Percentiles rank a stretch among this genome's conserved stretches.
Evolutionary conservation across 306 rosid species (phyloP).

Genomic region (Castanea sativa): DNA sequence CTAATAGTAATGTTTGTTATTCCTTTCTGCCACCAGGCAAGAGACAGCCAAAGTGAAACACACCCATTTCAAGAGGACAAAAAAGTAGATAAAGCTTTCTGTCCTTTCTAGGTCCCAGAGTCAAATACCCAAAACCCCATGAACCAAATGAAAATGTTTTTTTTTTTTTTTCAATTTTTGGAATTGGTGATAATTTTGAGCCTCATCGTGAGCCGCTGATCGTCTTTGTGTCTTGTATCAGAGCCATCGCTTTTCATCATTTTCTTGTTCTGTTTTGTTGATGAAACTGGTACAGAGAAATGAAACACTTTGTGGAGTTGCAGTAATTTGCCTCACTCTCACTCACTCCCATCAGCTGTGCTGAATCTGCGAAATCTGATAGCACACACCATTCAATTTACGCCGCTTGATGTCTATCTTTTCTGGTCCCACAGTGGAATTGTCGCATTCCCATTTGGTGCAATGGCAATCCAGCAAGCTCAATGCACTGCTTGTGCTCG

Average conservation of each 20-base stretch:
- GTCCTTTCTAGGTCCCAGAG: neutral
- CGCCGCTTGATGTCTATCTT: constrained; percentile 40
- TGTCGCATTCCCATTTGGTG: constrained; percentile 19
- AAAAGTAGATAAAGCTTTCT: neutral
- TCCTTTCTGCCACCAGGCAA: neutral
- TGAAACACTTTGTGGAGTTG: too few relatives aligned
- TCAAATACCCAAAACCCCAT: neutral
- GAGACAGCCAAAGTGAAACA: neutral
- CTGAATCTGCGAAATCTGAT: constrained; percentile 15
- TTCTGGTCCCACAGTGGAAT: neutral
- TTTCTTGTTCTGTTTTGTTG: neutral
- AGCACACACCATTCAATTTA: constrained; percentile 30
- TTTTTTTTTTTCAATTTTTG: neutral
- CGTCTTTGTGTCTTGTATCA: too few relatives aligned
- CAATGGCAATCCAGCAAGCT: constrained; percentile 36
- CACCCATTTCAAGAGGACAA: neutral
- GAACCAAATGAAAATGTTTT: neutral
- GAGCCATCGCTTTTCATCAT: neutral
- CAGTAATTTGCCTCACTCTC: neutral
- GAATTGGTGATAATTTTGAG: neutral
- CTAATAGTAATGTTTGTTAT: neutral
- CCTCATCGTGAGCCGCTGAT: neutral
- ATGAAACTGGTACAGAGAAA: neutral
- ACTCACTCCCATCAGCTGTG: constrained; percentile 12
- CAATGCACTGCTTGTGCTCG: constrained; percentile 41